A percentile compares a stretch with the other conserved stretches of the same genome.
Conservation (phyloP, 306 rosid species). For the Glycyrrhiza uralensis region DNA sequence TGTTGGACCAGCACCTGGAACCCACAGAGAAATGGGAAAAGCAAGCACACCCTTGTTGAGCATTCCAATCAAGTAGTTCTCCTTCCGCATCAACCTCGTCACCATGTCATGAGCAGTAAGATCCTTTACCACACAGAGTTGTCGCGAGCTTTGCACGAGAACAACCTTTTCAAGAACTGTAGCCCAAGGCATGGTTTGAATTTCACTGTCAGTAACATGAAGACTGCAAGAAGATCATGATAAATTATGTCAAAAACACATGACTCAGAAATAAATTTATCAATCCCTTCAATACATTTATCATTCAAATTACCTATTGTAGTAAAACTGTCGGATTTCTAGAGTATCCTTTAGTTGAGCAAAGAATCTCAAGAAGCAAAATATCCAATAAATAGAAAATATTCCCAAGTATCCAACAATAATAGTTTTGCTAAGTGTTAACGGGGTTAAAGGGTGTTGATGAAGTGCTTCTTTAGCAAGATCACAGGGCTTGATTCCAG, state of each 20-base stretch:
- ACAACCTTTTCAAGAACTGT: slow-evolving; percentile 83
- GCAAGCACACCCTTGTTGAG: slow-evolving; percentile 92
- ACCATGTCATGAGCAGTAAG: slow-evolving; percentile 91
- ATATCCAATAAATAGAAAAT: slow-evolving; percentile 81
- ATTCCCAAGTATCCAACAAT: slow-evolving; percentile 84
- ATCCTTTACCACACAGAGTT: slow-evolving; percentile 83
- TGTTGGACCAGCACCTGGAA: slow-evolving; percentile 89
- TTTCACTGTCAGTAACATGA: slow-evolving; percentile 75
- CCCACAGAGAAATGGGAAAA: slow-evolving; percentile 83
- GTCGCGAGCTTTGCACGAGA: slow-evolving; percentile 60
- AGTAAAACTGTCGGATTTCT: slow-evolving; percentile 74
- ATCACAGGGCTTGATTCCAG: slow-evolving; percentile 88
- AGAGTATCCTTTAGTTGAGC: slow-evolving; percentile 71
- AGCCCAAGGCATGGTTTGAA: slow-evolving; percentile 93
- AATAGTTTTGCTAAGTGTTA: slow-evolving; percentile 68
- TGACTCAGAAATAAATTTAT: not conserved
- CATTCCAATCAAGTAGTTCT: slow-evolving; percentile 93
- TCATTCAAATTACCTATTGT: slow-evolving; percentile 52
- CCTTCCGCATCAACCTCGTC: slow-evolving; percentile 96
- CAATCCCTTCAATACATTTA: not conserved
- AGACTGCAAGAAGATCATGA: slow-evolving; percentile 59
- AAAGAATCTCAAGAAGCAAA: slow-evolving; percentile 91
- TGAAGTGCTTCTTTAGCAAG: slow-evolving; percentile 86
- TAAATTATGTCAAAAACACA: not conserved
- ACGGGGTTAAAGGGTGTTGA: slow-evolving; percentile 73